A percentile compares a stretch with the other conserved stretches of the same genome.
These are phyloP conservation scores for Clarireedia homoeocarpa DNA, from an alignment of 2,329 filamentous ascomycete genomes.

Conservation along the genomic window DNA sequence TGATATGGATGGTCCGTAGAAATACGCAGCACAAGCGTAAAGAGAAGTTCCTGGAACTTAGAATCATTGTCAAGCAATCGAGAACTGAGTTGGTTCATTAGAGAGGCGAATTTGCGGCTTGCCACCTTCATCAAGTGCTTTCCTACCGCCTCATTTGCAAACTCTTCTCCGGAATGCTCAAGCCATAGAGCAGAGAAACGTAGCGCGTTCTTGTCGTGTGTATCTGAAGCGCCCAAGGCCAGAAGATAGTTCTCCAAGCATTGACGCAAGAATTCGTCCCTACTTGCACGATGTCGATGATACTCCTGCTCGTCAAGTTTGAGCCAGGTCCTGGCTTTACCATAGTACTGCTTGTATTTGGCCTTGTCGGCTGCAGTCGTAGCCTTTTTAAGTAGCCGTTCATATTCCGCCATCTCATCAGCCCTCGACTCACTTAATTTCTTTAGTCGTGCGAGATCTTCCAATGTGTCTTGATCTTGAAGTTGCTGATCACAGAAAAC, in stretches of 20 bases:
- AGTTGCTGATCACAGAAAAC: constrained; percentile 92
- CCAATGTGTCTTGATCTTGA: constrained; percentile 74
- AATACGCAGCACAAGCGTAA: constrained; percentile 69
- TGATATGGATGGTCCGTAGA: constrained; percentile 93
- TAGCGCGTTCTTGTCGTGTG: constrained; percentile 81
- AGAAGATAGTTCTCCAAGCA: constrained; percentile 91
- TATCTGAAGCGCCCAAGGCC: constrained; percentile 75
- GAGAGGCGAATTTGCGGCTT: constrained; percentile 80
- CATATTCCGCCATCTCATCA: constrained; percentile 69
- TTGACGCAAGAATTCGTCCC: constrained; percentile 76
- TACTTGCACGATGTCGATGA: constrained; percentile 64
- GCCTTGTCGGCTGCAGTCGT: constrained; percentile 42
- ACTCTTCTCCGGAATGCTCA: constrained; percentile 67
- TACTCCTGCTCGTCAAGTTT: constrained; percentile 86
- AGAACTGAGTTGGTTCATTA: constrained; percentile 97
- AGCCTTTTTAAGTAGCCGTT: constrained; percentile 42
- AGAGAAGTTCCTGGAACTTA: constrained; percentile 69
- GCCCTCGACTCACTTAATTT: constrained; percentile 73
- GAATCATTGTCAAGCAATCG: constrained; percentile 64
- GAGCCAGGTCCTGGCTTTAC: constrained; percentile 79
- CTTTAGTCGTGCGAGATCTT: constrained; percentile 75
- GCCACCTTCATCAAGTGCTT: constrained; percentile 67
- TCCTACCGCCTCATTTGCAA: constrained; percentile 70
- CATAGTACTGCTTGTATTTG: constrained; percentile 51
- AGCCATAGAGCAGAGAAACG: constrained; percentile 94